Conservation (phyloP, 805 yeast species). For the Candida nanaspora region DNA sequence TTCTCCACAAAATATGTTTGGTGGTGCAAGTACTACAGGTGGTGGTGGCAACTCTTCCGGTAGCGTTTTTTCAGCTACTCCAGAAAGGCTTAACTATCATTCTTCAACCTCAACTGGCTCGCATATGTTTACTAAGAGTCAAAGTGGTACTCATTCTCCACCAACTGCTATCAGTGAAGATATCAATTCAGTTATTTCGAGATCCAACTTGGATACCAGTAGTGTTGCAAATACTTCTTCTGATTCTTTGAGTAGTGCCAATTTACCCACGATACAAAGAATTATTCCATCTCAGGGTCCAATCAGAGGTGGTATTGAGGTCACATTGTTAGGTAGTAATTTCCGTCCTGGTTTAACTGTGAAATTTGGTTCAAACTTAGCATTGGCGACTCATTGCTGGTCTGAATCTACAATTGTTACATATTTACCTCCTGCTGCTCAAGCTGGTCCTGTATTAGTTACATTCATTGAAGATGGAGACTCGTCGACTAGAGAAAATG, state of each 20-base stretch:
- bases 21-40: no score
- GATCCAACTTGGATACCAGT: neutral
- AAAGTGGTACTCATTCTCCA: neutral
- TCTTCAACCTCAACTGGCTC: constrained; percentile 6
- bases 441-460: constrained; percentile 88
- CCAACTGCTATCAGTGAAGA: neutral
- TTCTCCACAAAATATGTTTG: constrained; percentile 20
- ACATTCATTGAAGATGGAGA: constrained; percentile 46
- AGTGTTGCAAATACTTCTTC: no score
- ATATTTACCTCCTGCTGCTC: constrained; percentile 83
- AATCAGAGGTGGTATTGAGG: constrained; percentile 91
- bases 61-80: constrained; percentile 24
- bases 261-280: constrained; percentile 62
- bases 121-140: neutral
- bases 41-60: constrained; percentile 19
- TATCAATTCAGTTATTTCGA: neutral
- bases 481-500: constrained; percentile 8
- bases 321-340: constrained; percentile 81
- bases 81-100: constrained; percentile 15
- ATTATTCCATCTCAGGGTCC: constrained; percentile 96
- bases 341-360: constrained; percentile 80
- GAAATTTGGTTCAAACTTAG: constrained; percentile 76
- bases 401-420: constrained; percentile 90
- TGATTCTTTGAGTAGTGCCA: neutral
- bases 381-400: constrained; percentile 92